A percentile compares a stretch with the other conserved stretches of the same genome.
phyloP scores from a whole-genome alignment of 495 filamentous ascomycete genomes.

The Opeltia flavorubescens region DNA sequence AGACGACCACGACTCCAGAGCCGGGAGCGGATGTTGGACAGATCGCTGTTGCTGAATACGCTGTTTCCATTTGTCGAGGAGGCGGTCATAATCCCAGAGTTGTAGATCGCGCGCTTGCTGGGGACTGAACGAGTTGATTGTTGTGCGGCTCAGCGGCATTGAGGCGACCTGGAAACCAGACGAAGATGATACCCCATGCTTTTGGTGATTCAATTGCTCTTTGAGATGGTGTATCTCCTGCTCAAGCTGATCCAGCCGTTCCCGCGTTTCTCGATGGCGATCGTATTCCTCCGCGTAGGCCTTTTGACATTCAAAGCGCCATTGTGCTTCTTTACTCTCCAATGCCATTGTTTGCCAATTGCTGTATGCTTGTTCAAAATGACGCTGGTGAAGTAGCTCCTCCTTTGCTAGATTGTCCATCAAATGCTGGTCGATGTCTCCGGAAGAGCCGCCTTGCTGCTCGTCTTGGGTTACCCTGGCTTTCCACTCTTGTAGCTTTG shows the following conservation, averaged over 20 bases:
- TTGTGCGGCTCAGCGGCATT: slow-evolving; percentile 35
- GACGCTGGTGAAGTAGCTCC: slow-evolving; percentile 33
- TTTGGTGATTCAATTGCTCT: slow-evolving; percentile 52
- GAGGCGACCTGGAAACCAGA: slow-evolving; percentile 53
- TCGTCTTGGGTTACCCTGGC: not conserved
- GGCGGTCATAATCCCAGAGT: slow-evolving; percentile 41
- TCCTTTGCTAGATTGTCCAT: slow-evolving; percentile 24
- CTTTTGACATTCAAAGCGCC: slow-evolving; percentile 67
- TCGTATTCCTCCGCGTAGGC: slow-evolving; percentile 55
- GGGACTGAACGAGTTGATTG: slow-evolving; percentile 23
- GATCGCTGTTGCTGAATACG: slow-evolving; percentile 26
- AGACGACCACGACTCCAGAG: not conserved
- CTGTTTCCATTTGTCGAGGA: slow-evolving; percentile 43
- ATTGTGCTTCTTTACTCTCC: slow-evolving; percentile 45
- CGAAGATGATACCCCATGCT: slow-evolving; percentile 50
- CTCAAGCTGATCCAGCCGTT: slow-evolving; percentile 43
- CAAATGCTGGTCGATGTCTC: not conserved
- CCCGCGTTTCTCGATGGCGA: slow-evolving; percentile 45
- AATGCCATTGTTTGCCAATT: slow-evolving; percentile 51
- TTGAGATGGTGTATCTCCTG: slow-evolving; percentile 64
- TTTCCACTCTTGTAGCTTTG: slow-evolving; percentile 39
- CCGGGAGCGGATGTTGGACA: slow-evolving; percentile 8
- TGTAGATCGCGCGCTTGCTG: slow-evolving; percentile 13
- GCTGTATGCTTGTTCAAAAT: slow-evolving; percentile 54
- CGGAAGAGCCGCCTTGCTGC: not conserved